Base-by-base conservation (phyloP, 2,329 filamentous ascomycete species). In the Macrophomina phaseolina region DNA sequence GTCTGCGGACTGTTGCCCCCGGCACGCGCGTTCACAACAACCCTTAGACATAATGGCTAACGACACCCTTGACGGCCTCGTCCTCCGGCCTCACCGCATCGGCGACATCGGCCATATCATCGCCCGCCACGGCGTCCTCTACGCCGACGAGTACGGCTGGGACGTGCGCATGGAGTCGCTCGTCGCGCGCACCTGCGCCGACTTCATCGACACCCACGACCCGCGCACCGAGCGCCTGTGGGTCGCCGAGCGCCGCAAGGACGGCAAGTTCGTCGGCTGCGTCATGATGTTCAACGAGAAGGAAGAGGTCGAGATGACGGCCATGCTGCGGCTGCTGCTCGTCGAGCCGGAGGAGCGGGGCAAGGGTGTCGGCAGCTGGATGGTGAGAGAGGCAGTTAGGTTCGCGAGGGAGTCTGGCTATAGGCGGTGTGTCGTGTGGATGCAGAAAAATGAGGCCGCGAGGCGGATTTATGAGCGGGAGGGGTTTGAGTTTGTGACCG, bases 211-310 rank as follows among this genome's bases (percentile, higher is more conserved):
- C 16, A 34, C 56, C 6, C 32, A 48, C 56, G 56, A 61, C 30
- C 56, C 42, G 40, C 5, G 28, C 5, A 28, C 14, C 30, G 56
- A 38, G 12, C 56, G 56, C 16, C 9, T 61, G 6, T 61, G 40
- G 56, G 23, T 61, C 3, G 56, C 56, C 14, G 56, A 61, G 14
- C 30, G 56, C 23, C 7, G 16, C 3, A 34, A 18, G 40, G 16
- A 18, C 18, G 56, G 9, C 2, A 34, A 9, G 2, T 61, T 61
- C 40, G 56, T 48, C 56, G 56, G 56, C 40, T 48, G 56, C 56
- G 30, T 61, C 14, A 61, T 61, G 56, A 28, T 61, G 1, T 38
- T 48, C 56, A 36, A 61, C 56, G 56, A 61, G 14, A 48, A 36
- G 42, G 42, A 61, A 3, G 56, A 61, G 42, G 40, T 28, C 28